These are phyloP conservation scores for Sordaria brevicollis DNA, from an alignment of 495 filamentous ascomycete genomes.

Conservation along the genomic window DNA sequence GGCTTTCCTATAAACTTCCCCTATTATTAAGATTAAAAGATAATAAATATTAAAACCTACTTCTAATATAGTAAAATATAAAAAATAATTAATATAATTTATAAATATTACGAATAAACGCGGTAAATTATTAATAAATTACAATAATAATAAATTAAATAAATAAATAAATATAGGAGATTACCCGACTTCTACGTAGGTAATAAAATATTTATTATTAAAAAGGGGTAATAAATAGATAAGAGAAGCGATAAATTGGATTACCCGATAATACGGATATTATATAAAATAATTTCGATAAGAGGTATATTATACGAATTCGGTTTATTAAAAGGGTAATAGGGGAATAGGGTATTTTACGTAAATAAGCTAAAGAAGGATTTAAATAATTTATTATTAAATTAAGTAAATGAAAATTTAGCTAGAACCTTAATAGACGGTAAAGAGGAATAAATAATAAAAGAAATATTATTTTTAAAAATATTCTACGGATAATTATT, in stretches of 20 bases:
- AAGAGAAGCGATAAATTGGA: constrained; percentile 2
- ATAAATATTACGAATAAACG: neutral
- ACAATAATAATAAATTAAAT: neutral
- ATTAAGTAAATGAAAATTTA: neutral
- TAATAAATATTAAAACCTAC: too few relatives aligned
- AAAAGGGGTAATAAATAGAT: neutral
- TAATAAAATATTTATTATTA: constrained; percentile 3
- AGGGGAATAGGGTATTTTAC: neutral
- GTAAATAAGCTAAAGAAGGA: too few relatives aligned
- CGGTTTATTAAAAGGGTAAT: neutral
- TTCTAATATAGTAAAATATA: too few relatives aligned
- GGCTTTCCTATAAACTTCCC: too few relatives aligned
- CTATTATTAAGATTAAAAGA: too few relatives aligned
- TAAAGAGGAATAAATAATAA: neutral
- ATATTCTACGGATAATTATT: neutral
- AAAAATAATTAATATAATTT: neutral
- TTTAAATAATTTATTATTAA: constrained; percentile 1
- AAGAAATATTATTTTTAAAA: neutral
- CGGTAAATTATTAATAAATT: neutral
- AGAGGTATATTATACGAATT: neutral
- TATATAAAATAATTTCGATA: neutral
- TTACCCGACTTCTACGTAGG: constrained; percentile 7
- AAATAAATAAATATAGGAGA: constrained; percentile 2
- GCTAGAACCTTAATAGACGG: neutral
- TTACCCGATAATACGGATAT: neutral